phyloP scores from a whole-genome alignment of 2,329 filamentous ascomycete genomes.

The Ophiostoma sp. region DNA sequence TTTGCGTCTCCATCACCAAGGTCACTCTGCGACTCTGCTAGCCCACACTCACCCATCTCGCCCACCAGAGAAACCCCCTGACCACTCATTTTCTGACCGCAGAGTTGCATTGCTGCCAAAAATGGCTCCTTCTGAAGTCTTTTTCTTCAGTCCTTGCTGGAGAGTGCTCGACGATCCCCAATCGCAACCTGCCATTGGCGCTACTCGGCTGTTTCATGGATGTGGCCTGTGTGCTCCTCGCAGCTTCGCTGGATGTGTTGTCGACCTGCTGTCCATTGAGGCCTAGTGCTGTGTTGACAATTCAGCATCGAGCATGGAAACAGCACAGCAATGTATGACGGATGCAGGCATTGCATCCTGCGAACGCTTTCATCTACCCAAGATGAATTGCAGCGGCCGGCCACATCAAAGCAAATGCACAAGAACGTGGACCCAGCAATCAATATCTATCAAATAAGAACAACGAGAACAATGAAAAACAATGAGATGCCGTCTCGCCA shows the following conservation, averaged over 20 bases:
- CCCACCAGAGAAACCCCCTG: neutral
- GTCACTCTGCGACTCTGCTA: slow-evolving; percentile 14
- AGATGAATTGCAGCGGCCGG: neutral
- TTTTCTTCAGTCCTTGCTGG: slow-evolving; percentile 19
- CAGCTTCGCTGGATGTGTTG: slow-evolving; percentile 1
- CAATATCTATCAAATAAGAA: neutral
- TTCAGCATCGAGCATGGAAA: neutral
- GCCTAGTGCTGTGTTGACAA: neutral
- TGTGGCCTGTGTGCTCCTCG: slow-evolving; percentile 26
- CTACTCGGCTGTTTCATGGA: slow-evolving; percentile 41
- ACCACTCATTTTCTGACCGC: neutral
- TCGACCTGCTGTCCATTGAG: neutral
- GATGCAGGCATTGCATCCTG: neutral
- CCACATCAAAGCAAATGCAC: neutral
- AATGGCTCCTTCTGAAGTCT: neutral
- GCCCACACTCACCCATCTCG: neutral
- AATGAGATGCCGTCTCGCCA: neutral
- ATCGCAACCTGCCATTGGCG: slow-evolving; percentile 32
- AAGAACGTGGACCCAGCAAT: neutral
- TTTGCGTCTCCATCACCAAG: slow-evolving; percentile 6
- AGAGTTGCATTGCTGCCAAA: slow-evolving; percentile 20
- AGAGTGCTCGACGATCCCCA: slow-evolving; percentile 22
- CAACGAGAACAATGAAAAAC: neutral
- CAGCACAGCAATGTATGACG: neutral
- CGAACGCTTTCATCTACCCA: neutral